These are phyloP conservation scores for Neotropicomus parvogracilis DNA, from an alignment of 1,284 basidiomycete species.

Conservation along the genomic window DNA sequence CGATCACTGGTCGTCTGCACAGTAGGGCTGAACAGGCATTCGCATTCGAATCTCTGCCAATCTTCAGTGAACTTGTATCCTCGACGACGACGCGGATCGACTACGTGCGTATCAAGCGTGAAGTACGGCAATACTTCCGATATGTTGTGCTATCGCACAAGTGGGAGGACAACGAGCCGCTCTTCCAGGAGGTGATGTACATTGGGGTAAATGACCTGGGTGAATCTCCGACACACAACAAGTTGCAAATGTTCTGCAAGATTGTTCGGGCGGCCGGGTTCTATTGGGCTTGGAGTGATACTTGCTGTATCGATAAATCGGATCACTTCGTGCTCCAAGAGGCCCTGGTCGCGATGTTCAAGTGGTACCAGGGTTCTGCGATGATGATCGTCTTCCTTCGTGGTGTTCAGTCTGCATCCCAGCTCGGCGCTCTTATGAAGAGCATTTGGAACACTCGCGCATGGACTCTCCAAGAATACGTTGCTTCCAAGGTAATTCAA, in stretches of 20 bases:
- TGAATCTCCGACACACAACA: background rate
- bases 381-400: background rate
- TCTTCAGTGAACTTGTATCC: background rate
- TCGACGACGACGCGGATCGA: background rate
- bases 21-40: background rate
- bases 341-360: background rate
- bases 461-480: background rate
- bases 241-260: conserved; percentile 1
- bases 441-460: background rate
- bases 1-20: background rate
- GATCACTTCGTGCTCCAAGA: background rate
- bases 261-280: background rate
- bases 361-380: background rate
- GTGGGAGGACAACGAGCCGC: background rate
- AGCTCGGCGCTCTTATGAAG: background rate
- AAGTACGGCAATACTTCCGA: background rate
- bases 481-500: background rate
- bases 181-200: background rate
- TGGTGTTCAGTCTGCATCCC: background rate
- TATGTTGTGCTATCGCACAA: background rate
- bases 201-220: background rate
- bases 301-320: background rate
- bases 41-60: background rate
- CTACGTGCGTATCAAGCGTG: background rate
- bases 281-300: background rate